Evolutionary conservation across 768 basidiomycete species (phyloP).

Genomic region (Bullera alba): DNA sequence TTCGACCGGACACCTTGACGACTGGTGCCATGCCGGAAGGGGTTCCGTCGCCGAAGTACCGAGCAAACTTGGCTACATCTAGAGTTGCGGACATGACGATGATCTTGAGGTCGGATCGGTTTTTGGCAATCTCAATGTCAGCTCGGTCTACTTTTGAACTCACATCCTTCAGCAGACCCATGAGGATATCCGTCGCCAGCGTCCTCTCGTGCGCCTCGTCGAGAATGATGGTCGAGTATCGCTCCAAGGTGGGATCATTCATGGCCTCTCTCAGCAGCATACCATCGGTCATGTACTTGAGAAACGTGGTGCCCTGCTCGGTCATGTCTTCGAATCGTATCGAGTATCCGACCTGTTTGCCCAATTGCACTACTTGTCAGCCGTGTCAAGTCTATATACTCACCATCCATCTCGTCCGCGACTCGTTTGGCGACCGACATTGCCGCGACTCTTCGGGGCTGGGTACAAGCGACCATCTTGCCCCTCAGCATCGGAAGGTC

Average conservation of each 20-base stretch:
- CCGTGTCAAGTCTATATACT: slow-evolving; percentile 33
- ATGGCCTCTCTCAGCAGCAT: slow-evolving; percentile 97
- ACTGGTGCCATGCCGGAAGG: slow-evolving; percentile 59
- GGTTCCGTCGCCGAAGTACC: slow-evolving; percentile 63
- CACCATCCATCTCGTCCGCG: slow-evolving; percentile 97
- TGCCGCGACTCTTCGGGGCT: slow-evolving; percentile 90
- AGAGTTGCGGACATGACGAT: slow-evolving; percentile 98
- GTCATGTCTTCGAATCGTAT: slow-evolving; percentile 99
- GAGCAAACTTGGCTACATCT: slow-evolving; percentile 92
- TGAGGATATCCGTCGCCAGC: slow-evolving; percentile 93
- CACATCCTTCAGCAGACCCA: slow-evolving; percentile 81
- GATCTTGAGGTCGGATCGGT: slow-evolving; percentile 82
- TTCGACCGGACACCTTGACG: slow-evolving; percentile 86
- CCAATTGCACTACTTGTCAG: slow-evolving; percentile 64
- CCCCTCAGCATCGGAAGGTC: slow-evolving; percentile 84
- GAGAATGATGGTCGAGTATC: slow-evolving; percentile 95
- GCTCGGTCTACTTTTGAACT: slow-evolving; percentile 6
- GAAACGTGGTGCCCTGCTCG: slow-evolving; percentile 76
- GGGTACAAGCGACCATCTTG: slow-evolving; percentile 91
- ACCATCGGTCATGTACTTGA: slow-evolving; percentile 99
- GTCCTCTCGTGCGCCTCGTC: slow-evolving; percentile 99
- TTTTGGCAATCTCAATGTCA: slow-evolving; percentile 56
- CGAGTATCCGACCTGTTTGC: slow-evolving; percentile 92
- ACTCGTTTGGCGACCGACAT: slow-evolving; percentile 99
- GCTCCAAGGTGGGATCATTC: slow-evolving; percentile 80